Evolutionary conservation across 345 rosid genomes (phyloP), one percentile per base, ranked within the genome.

Genomic region (Dipteronia sinensis): DNA sequence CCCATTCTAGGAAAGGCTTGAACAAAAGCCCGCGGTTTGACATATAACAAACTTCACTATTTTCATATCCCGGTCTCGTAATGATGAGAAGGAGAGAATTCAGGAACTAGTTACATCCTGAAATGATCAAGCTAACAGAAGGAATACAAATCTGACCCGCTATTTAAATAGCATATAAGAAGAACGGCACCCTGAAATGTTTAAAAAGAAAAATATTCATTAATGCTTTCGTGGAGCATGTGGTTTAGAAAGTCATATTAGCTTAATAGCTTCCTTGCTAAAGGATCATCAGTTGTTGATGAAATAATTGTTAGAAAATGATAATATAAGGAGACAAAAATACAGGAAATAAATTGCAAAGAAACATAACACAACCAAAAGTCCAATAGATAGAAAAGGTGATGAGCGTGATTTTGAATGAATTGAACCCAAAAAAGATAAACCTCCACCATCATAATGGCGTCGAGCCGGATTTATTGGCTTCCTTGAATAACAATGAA

Each of bases 161-260:
- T 85, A 71, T 79, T 84, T 46, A 86, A 76, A 82, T 91, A 91
- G 68, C 85, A 77, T 17, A 88, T 71, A 38, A 89, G 81, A 76
- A 91, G 88, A 65, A 91, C 71, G 69, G 93, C 89, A 71, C 95
- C 93, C 95, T 91, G 93, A 72, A 84, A 87, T 20, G 63, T 46
- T n/a, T 47, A 76, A 51, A 19, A 78, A 69, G 10, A 22, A 17
- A 78, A 78, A 72, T 8, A 49, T 47, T 20, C 67, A 72, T 76
- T 74, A 80, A 31, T 29, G 51, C 23, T 74, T 71, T 25, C 47
- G 71, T 29, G 29, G 49, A 2, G 49, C 49, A 10, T 46, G 13
- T 46, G 49, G 13, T 53, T 7, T 49, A 23, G 53, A 63, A 16
- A 31, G 34, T 7, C 13, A 29, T 34, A 68, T 31, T 61, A 72